Base-by-base conservation (phyloP, 345 rosid genomes). In the Populus nigra region DNA sequence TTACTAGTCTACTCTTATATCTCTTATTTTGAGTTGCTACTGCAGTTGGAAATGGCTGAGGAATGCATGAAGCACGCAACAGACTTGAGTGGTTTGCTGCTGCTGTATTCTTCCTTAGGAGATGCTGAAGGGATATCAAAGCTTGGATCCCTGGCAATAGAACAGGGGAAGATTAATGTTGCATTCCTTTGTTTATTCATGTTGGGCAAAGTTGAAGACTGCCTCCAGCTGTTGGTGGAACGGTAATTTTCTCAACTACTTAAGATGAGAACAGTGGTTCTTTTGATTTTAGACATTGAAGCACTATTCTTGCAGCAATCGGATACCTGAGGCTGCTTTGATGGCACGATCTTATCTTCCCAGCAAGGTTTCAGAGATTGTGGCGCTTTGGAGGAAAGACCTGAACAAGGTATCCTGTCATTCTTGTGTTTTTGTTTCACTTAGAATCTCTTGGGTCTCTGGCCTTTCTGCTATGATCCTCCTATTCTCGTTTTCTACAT, bases 291-390 rank as follows among this genome's bases (percentile, higher is more conserved):
- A 23, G 74, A 35, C 70, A 77, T 63, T 84, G 38, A 78, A 75
- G 41, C 63, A 68, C 78, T 80, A 79, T 72, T 76, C 67, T 77
- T 85, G 81, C 87, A 96, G 99, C 81, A 94, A 94, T 83, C 97
- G 99, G 86, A 91, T 94, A 88, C 99, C 99, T 17, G 99, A 96
- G 88, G 99, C 99, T 88, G 98, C 99, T 83, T 84, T 94, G 82
- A 92, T 96, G 97, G 99, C 98, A 41, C 86, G 99, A 73, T 94
- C 99, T 71, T 96, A 94, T 84, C 95, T 96, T 82, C 99, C 98
- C 69, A 94, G 98, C 91, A 96, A 94, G 86, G 99, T 92, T 81
- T 90, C 99, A 27, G 97, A 94, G 86, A 94, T 96, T 78, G 92
- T 92, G 59, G 90, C 94, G 74, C 88, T 91, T 74, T 96, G 99